Conservation (phyloP, 2,329 filamentous ascomycete genomes). For the Hypoxylon sp. region DNA sequence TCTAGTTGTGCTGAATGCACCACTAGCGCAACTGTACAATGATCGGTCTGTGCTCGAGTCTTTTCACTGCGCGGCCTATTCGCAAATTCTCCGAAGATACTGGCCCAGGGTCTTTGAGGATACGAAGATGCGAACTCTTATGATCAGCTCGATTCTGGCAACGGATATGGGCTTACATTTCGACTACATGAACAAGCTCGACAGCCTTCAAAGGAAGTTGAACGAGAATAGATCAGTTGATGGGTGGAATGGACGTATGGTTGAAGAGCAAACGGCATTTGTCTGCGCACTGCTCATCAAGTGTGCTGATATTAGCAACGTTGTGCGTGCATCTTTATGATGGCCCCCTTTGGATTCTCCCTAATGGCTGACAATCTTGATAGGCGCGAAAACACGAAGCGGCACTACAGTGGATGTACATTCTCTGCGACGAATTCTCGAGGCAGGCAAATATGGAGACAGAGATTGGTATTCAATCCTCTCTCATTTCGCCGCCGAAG, state of each 20-base stretch:
- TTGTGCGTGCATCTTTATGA: too few relatives aligned
- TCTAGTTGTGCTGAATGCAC: slow-evolving; percentile 88
- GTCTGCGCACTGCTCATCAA: slow-evolving; percentile 95
- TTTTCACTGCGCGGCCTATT: slow-evolving; percentile 97
- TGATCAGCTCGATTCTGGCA: slow-evolving; percentile 97
- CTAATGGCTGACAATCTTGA: too few relatives aligned
- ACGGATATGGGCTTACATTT: slow-evolving; percentile 98
- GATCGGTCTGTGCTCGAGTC: slow-evolving; percentile 96
- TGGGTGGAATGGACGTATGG: slow-evolving; percentile 78
- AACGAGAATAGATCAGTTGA: slow-evolving; percentile 71
- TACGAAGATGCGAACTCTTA: slow-evolving; percentile 80
- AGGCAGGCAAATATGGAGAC: slow-evolving; percentile 92
- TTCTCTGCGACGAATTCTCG: slow-evolving; percentile 94
- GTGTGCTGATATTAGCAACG: slow-evolving; percentile 98
- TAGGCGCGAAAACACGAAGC: slow-evolving; percentile 84
- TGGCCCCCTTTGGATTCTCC: too few relatives aligned
- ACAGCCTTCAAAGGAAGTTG: slow-evolving; percentile 81
- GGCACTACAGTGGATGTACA: slow-evolving; percentile 88
- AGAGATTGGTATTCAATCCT: slow-evolving; percentile 86
- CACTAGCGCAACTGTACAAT: slow-evolving; percentile 94
- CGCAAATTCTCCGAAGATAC: slow-evolving; percentile 90
- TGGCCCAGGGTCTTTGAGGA: slow-evolving; percentile 88
- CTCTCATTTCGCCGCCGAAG: slow-evolving; percentile 83
- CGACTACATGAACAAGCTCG: slow-evolving; percentile 91
- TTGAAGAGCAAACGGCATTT: slow-evolving; percentile 80